A percentile compares a stretch with the other conserved stretches of the same genome.
Conservation (phyloP, 1,284 basidiomycete species). For the Ustilago tritici region DNA sequence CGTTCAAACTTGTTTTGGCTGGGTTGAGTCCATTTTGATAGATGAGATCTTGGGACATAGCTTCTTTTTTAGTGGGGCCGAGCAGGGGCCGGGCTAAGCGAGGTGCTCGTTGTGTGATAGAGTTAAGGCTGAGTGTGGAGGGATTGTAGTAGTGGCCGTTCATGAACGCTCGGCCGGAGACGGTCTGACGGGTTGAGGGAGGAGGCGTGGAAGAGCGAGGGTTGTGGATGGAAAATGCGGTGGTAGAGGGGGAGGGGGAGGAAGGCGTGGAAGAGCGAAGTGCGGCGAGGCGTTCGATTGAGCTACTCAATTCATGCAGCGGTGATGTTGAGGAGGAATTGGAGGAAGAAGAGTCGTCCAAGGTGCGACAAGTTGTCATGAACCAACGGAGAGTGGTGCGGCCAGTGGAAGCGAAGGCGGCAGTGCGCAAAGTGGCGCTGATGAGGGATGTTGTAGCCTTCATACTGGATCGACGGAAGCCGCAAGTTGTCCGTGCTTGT, state of each 20-base stretch:
- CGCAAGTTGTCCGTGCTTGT: not conserved
- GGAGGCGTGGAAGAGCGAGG: constrained; percentile 17
- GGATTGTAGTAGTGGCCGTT: constrained; percentile 64
- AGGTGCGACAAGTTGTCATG: not conserved
- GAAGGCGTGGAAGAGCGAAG: constrained; percentile 1
- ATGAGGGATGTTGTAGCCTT: constrained; percentile 6
- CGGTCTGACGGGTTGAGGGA: constrained; percentile 31
- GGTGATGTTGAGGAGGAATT: not conserved
- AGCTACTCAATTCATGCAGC: constrained; percentile 38
- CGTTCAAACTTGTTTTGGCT: constrained; percentile 61
- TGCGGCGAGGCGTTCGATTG: constrained; percentile 44
- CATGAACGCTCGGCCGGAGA: constrained; percentile 49
- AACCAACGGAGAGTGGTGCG: constrained; percentile 3
- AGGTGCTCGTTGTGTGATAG: constrained; percentile 33
- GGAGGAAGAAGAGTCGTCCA: not conserved
- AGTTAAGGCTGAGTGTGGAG: constrained; percentile 35
- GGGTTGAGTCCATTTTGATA: constrained; percentile 69
- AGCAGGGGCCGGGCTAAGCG: constrained; percentile 48
- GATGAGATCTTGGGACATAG: constrained; percentile 74
- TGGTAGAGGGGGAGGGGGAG: constrained; percentile 8
- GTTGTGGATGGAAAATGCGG: constrained; percentile 21
- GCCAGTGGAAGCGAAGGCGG: constrained; percentile 1
- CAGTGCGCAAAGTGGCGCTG: not conserved
- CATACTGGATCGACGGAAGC: not conserved
- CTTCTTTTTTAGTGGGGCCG: constrained; percentile 55